Base-by-base conservation (phyloP, 2,329 filamentous ascomycete species). In the Pseudodiploospora longispora region DNA sequence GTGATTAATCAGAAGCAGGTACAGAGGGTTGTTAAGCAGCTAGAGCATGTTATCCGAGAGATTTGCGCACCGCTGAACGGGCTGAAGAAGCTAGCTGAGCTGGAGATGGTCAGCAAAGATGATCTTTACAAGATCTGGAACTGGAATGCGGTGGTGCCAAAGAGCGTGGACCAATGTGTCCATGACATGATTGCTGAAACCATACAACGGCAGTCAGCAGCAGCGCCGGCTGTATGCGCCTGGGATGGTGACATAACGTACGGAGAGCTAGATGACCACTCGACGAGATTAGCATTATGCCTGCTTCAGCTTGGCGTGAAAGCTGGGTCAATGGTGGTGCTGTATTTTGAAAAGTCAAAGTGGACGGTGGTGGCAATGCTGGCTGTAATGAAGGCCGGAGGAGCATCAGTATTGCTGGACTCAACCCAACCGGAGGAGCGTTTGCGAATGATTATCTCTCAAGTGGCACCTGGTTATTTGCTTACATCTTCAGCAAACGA, bases 231-330 rank as follows among this genome's bases (percentile, higher is more conserved):
- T n/a, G 58, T 71, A 30, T 56, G 63, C 38, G 65, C 68, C 1
- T 71, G 67, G 67, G 68, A 71, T 45, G 69, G 50, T 34, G 27
- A 47, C n/a, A 46, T 50, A 12, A 50, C 52, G 6, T 55, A 55
- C 12, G 12, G 27, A n/a, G 30, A 52, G 31, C 35, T 55, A 1
- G 41, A 55, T 8, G 33, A 30, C 4, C 33, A 46, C 28, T 46
- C 51, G 0, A 47, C 43, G 3, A 33, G 27, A 1, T 5, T 52
- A 19, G 48, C 48, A 4, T 27, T 35, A 5, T 41, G 36, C 6
- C 47, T 53, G 10, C 38, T 48, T 5, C 10, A n/a, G 1, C 30
- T 31, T 10, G 30, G 43, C 4, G 39, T 51, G 6, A 47, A 9
- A 19, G 12, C 40, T 10, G 49, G 34, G 34, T 10, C 44, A 33